These are phyloP conservation scores for Teunomyces kruisii DNA, from an alignment of 805 yeast species.

Conservation along the genomic window DNA sequence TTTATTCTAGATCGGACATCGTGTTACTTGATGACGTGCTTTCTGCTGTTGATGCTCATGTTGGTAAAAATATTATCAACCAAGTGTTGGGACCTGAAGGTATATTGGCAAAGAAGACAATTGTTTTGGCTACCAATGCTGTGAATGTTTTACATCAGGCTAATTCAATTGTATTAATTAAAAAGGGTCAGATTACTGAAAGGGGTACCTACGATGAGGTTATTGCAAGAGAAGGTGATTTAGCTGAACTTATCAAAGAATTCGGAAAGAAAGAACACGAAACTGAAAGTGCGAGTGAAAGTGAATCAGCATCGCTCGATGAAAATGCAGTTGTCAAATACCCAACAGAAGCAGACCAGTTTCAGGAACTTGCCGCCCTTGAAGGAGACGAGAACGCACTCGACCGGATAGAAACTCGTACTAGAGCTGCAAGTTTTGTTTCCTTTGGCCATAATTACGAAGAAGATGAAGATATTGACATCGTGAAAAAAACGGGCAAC, in stretches of 20 bases:
- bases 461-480: slow-evolving; percentile 23
- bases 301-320: slow-evolving; percentile 6
- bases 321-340: slow-evolving; percentile 2
- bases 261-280: slow-evolving; percentile 25
- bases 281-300: slow-evolving; percentile 8
- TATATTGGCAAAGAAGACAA: slow-evolving; percentile 50
- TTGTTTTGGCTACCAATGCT: slow-evolving; percentile 59
- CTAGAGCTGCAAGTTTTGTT: slow-evolving; percentile 29
- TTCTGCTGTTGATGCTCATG: slow-evolving; percentile 74
- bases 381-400: slow-evolving; percentile 18
- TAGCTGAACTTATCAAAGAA: slow-evolving; percentile 32
- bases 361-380: slow-evolving; percentile 12
- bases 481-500: slow-evolving; percentile 18
- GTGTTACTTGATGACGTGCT: slow-evolving; percentile 63
- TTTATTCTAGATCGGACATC: slow-evolving; percentile 59
- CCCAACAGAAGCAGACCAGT: slow-evolving; percentile 12
- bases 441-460: slow-evolving; percentile 34
- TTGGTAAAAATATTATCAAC: slow-evolving; percentile 54
- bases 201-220: slow-evolving; percentile 51
- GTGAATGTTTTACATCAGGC: slow-evolving; percentile 57
- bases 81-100: slow-evolving; percentile 50
- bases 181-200: slow-evolving; percentile 56
- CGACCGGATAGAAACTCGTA: slow-evolving; percentile 15
- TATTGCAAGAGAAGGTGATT: slow-evolving; percentile 35
- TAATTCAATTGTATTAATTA: slow-evolving; percentile 58